Conservation (phyloP, 2,329 filamentous ascomycete genomes). For the Alternaria gaisen region DNA sequence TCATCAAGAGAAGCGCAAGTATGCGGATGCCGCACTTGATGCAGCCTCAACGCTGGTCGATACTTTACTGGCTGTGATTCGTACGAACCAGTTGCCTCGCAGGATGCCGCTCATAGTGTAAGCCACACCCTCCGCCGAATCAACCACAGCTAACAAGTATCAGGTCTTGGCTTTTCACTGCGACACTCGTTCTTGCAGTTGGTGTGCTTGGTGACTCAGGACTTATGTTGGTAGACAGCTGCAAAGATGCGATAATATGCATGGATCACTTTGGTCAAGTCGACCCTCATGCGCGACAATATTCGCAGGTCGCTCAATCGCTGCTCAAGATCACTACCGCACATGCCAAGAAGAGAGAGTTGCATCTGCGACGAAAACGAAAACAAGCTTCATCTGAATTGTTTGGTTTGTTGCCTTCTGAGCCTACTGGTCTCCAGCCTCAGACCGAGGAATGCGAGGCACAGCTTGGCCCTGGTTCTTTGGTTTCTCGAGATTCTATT, state of each 20-base stretch:
- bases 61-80: constrained; percentile 32
- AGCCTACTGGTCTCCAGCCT: constrained; percentile 3
- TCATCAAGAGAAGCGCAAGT: constrained; percentile 38
- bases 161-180: constrained; percentile 45
- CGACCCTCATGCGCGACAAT: constrained; percentile 44
- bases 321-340: constrained; percentile 36
- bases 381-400: constrained; percentile 43
- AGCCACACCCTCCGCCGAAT: not conserved
- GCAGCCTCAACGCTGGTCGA: constrained; percentile 41
- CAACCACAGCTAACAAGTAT: not conserved
- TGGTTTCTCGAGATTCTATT: constrained; percentile 9
- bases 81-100: constrained; percentile 31
- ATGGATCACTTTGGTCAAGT: constrained; percentile 39
- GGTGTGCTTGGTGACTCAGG: constrained; percentile 38
- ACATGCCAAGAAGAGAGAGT: constrained; percentile 37
- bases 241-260: constrained; percentile 33
- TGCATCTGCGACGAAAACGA: constrained; percentile 30
- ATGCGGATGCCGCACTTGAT: constrained; percentile 43
- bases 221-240: constrained; percentile 30
- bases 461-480: constrained; percentile 6
- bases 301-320: constrained; percentile 38
- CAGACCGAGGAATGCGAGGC: not conserved
- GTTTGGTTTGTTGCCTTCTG: constrained; percentile 37
- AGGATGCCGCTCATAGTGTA: constrained; percentile 46
- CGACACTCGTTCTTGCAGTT: constrained; percentile 40